Percentiles rank a stretch among this genome's conserved stretches.
These are phyloP conservation scores for Fagus sylvatica DNA, from an alignment of 306 rosid genomes.

Conservation along the genomic window DNA sequence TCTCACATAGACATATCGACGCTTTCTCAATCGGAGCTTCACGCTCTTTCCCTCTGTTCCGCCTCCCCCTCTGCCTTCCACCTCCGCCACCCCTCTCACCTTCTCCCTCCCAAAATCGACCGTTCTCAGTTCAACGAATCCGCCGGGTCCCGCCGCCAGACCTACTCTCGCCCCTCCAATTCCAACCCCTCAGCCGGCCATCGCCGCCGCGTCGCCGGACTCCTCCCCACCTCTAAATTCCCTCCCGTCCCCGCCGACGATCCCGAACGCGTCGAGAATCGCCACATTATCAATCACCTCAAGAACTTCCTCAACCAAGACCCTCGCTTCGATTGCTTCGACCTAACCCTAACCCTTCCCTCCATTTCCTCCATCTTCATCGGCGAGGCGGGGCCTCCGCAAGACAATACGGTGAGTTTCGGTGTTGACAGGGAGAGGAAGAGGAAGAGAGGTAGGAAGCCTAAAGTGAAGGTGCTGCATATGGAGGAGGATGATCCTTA, in stretches of 20 bases:
- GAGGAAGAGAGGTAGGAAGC: conserved; percentile 84
- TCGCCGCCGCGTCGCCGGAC: conserved; percentile 61
- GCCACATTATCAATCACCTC: conserved; percentile 56
- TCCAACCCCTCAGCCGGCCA: conserved; percentile 34
- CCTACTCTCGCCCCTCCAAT: conserved; percentile 56
- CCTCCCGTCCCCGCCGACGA: conserved; percentile 40
- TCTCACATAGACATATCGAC: conserved; percentile 46
- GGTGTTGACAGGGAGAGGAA: conserved; percentile 15
- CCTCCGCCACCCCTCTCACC: conserved; percentile 9
- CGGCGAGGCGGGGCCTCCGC: too few relatives aligned
- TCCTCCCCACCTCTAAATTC: conserved; percentile 45
- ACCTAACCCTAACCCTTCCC: conserved; percentile 24
- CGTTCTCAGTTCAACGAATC: conserved; percentile 72
- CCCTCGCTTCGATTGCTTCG: conserved; percentile 61
- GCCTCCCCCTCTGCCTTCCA: conserved; percentile 27
- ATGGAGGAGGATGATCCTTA: conserved; percentile 24
- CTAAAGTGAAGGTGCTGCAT: conserved; percentile 47
- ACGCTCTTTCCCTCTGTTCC: conserved; percentile 63
- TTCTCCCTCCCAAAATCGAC: conserved; percentile 63
- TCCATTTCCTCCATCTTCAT: not conserved
- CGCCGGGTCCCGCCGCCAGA: conserved; percentile 81
- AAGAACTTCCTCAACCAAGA: conserved; percentile 59
- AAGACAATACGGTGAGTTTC: not conserved
- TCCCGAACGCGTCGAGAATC: conserved; percentile 51
- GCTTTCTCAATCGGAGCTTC: conserved; percentile 76